Conservation (phyloP, 306 rosid genomes). For the Glycyrrhiza uralensis region DNA sequence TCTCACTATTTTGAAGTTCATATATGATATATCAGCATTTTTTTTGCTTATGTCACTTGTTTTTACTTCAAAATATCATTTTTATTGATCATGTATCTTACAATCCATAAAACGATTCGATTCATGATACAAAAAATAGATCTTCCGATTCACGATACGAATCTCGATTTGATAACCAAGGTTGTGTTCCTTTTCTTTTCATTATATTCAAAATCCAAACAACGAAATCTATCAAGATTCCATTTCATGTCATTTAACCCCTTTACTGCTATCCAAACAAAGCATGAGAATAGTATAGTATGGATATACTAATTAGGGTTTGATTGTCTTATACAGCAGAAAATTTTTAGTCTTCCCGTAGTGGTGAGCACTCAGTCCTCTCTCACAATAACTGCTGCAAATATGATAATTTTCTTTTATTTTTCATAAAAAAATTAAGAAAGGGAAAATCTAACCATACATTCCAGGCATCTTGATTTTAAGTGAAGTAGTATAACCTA, state of each 20-base stretch:
- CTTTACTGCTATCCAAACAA: not conserved
- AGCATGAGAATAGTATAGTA: not conserved
- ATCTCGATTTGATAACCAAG: no score
- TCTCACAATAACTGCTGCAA: not conserved
- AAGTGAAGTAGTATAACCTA: not conserved
- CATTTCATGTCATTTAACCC: not conserved
- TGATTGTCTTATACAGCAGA: not conserved
- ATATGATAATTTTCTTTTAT: not conserved
- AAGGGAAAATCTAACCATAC: not conserved
- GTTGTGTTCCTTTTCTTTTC: no score
- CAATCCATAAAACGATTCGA: no score
- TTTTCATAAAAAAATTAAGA: not conserved
- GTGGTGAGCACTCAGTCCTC: no score
- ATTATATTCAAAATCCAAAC: no score
- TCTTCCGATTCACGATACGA: no score
- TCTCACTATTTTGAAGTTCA: no score
- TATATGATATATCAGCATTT: no score
- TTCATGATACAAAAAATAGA: no score
- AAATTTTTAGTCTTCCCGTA: not conserved
- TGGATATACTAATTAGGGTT: not conserved
- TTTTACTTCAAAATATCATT: no score
- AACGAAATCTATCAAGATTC: not conserved
- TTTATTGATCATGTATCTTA: no score
- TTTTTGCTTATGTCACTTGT: no score
- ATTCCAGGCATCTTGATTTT: not conserved